Conservation (phyloP, 1,284 basidiomycete genomes). For the Ceratobasidium sp. region DNA sequence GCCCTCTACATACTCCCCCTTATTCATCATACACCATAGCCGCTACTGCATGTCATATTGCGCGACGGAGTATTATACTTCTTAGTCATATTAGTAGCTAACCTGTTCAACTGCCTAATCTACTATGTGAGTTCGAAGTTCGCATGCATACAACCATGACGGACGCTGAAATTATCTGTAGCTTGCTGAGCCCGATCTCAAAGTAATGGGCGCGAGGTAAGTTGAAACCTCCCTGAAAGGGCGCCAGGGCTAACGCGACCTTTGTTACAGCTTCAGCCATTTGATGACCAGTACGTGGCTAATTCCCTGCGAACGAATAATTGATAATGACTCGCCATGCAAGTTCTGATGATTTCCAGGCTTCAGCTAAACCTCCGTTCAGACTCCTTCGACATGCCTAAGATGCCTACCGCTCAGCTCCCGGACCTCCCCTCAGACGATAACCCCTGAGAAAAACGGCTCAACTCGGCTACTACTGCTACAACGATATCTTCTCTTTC, state of each 20-base stretch:
- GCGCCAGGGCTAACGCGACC: not conserved
- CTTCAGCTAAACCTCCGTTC: conserved; percentile 40
- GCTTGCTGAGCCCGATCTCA: conserved; percentile 24
- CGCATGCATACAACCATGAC: not conserved
- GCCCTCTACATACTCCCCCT: not conserved
- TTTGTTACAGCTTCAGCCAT: conserved; percentile 17
- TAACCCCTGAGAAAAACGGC: not conserved
- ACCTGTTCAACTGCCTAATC: conserved; percentile 18
- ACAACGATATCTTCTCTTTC: conserved; percentile 19
- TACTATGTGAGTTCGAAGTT: conserved; percentile 20
- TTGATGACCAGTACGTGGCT: conserved; percentile 24
- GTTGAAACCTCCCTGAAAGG: not conserved
- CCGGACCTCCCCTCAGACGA: not conserved
- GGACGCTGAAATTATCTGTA: not conserved
- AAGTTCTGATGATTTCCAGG: conserved; percentile 39
- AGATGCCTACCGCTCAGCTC: not conserved
- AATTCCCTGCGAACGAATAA: too few relatives aligned
- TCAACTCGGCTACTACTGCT: not conserved
- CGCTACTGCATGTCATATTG: conserved; percentile 19
- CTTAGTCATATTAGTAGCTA: conserved; percentile 22
- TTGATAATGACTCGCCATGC: too few relatives aligned
- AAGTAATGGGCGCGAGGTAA: conserved; percentile 37
- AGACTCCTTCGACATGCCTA: conserved; percentile 2
- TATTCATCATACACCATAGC: not conserved
- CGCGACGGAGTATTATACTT: conserved; percentile 38